A percentile compares a stretch with the other conserved stretches of the same genome.
Evolutionary conservation across 441 rosid species (phyloP).

Genomic region (Melastoma candidum): DNA sequence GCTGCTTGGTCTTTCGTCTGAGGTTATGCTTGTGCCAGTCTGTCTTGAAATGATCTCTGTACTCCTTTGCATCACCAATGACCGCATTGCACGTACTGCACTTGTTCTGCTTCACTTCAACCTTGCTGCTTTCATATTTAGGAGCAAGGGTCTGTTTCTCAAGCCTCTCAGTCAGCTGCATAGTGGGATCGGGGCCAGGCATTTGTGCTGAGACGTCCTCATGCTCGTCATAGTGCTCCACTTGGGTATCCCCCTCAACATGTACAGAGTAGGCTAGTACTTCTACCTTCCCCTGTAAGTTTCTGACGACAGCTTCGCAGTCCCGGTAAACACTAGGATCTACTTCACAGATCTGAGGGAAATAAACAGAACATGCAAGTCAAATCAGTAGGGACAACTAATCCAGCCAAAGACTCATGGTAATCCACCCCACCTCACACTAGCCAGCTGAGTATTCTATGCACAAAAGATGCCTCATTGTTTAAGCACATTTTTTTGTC

Average conservation of each 20-base stretch:
- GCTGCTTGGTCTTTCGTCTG: conserved; percentile 70
- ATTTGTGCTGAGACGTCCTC: conserved; percentile 37
- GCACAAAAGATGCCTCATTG: too few relatives aligned
- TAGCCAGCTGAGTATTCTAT: too few relatives aligned
- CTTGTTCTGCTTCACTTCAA: conserved; percentile 51
- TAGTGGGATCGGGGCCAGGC: conserved; percentile 23
- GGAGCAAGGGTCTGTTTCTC: conserved; percentile 45
- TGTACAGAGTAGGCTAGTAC: conserved; percentile 84
- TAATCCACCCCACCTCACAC: too few relatives aligned
- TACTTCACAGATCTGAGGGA: conserved; percentile 62
- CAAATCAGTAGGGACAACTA: too few relatives aligned
- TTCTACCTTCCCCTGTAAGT: conserved; percentile 75
- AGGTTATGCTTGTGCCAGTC: conserved; percentile 96
- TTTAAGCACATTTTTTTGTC: too few relatives aligned
- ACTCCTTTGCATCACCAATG: conserved; percentile 66
- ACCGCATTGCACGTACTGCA: conserved; percentile 78
- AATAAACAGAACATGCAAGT: too few relatives aligned
- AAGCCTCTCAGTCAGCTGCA: conserved; percentile 50
- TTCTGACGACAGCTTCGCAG: conserved; percentile 72
- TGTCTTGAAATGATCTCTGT: conserved; percentile 85
- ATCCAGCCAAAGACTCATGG: too few relatives aligned
- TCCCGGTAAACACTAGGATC: conserved; percentile 79
- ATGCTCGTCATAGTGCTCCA: conserved; percentile 57
- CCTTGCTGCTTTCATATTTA: conserved; percentile 25
- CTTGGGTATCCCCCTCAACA: conserved; percentile 78